Conservation (phyloP, 2,329 filamentous ascomycete genomes). For the Colletotrichum nymphaeae region DNA sequence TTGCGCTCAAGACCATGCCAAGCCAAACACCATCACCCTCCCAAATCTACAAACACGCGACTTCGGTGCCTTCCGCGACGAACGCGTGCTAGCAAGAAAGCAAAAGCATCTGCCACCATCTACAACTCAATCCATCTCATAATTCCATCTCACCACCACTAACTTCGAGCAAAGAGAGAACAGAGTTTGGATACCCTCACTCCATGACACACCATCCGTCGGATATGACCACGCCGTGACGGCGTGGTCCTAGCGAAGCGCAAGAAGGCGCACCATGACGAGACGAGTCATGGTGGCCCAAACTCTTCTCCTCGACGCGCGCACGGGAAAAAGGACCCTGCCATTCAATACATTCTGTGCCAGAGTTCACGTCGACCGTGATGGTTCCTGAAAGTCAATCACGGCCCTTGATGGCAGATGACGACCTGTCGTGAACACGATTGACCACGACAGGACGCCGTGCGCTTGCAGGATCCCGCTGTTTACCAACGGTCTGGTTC, state of each 20-base stretch:
- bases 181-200: conserved; percentile 29
- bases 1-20: background rate
- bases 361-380: background rate
- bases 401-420: conserved; percentile 24
- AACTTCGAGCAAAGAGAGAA: background rate
- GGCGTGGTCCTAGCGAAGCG: conserved; percentile 29
- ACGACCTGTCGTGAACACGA: conserved; percentile 4
- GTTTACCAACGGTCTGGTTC: background rate
- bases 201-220: background rate
- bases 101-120: background rate
- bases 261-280: conserved; percentile 1
- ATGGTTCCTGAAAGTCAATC: conserved; percentile 27
- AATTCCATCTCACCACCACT: background rate
- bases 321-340: conserved; percentile 12
- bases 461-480: background rate
- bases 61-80: conserved; percentile 30
- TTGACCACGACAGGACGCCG: background rate
- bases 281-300: conserved; percentile 30
- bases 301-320: conserved; percentile 13
- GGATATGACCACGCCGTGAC: conserved; percentile 33
- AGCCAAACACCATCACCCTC: background rate
- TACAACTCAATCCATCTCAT: background rate
- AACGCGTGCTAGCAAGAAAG: conserved; percentile 21
- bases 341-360: background rate
- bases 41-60: background rate